Evolutionary conservation across 2,329 filamentous ascomycete genomes (phyloP), one percentile per base, ranked within the genome.

Genomic region (Colletotrichum sp.): DNA sequence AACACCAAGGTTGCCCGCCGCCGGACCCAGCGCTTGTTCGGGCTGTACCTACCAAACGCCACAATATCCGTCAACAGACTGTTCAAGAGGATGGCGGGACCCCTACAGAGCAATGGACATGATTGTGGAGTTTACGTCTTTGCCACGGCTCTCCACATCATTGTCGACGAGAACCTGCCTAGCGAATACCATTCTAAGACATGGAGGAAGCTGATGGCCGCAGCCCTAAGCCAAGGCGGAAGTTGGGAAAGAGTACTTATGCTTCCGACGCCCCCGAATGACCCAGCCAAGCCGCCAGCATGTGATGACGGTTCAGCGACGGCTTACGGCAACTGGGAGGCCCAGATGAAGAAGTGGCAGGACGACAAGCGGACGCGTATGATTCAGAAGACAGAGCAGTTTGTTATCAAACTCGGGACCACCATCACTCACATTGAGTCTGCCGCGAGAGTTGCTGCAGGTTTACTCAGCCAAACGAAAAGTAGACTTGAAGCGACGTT

Each of bases 11-110:
- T 59, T 30, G 55, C 55, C 26, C 55, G 55, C n/a, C n/a, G 24
- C n/a, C 55, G 55, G 6, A 30, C 26, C 3, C 6, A 59, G 8
- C 26, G 15, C 6, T 59, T 59, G 0, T 12, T 59, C 2, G 12
- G 7, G 5, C 24, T 10, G 0, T 59, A 59, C 55, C 13, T 59
- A 8, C 55, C 55, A 1, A 30, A 59, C 1, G 1, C 26, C 2
- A 24, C 1, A 0, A 1, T 59, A 1, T 59, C 55, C 0, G 5
- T 16, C 0, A 59, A 30, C 13, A 15, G 55, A 15, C 12, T 30
- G 9, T 59, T 59, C 26, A 59, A 59, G 55, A 2, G 3, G 1
- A 59, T 59, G 55, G 55, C 55, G 16, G 55, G 55, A 9, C 55
- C 55, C 24, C 24, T 26, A 9, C 55, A 59, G 16, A 15, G 3